A percentile compares a stretch with the other conserved stretches of the same genome.
phyloP scores from a whole-genome alignment of 768 basidiomycete genomes.

The Leucosporidium scottii region DNA sequence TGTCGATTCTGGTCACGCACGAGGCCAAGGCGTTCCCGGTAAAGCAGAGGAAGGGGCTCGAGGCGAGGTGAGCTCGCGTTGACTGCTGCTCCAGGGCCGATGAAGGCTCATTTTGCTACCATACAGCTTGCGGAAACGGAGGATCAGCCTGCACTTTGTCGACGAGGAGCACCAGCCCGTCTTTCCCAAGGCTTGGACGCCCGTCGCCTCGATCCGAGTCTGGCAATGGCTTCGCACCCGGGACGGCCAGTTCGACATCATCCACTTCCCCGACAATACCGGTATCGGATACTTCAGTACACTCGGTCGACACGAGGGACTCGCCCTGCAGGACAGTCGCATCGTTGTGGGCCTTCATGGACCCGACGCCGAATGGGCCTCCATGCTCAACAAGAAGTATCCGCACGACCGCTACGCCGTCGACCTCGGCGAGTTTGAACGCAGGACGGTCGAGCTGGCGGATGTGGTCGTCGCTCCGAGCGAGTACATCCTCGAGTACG shows the following conservation, averaged over 20 bases:
- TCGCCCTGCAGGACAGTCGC: slow-evolving; percentile 12
- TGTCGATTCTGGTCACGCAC: slow-evolving; percentile 28
- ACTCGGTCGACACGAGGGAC: slow-evolving; percentile 20
- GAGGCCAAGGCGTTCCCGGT: slow-evolving; percentile 18
- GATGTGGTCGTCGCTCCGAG: slow-evolving; percentile 31
- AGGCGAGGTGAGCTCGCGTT: too few species aligned
- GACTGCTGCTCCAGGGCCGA: too few species aligned
- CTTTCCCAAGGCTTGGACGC: slow-evolving; percentile 29
- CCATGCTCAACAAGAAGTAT: slow-evolving; percentile 30
- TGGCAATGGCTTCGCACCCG: slow-evolving; percentile 11
- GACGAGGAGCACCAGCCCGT: slow-evolving; percentile 15
- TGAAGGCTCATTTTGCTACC: too few species aligned
- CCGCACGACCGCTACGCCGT: slow-evolving; percentile 24
- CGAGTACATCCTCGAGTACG: slow-evolving; percentile 32
- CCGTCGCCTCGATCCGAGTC: slow-evolving; percentile 25
- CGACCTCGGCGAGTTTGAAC: slow-evolving; percentile 28
- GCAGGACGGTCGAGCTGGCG: slow-evolving; percentile 22
- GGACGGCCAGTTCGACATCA: slow-evolving; percentile 21
- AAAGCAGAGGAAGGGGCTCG: too few species aligned
- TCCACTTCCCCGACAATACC: slow-evolving; percentile 35
- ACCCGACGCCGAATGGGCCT: slow-evolving; percentile 33
- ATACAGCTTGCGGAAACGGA: too few species aligned
- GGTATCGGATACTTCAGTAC: slow-evolving; percentile 28
- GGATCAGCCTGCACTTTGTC: slow-evolving; percentile 11
- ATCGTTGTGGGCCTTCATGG: slow-evolving; percentile 34